Evolutionary conservation across 306 rosid genomes (phyloP).

Genomic region (Inga oerstediana): DNA sequence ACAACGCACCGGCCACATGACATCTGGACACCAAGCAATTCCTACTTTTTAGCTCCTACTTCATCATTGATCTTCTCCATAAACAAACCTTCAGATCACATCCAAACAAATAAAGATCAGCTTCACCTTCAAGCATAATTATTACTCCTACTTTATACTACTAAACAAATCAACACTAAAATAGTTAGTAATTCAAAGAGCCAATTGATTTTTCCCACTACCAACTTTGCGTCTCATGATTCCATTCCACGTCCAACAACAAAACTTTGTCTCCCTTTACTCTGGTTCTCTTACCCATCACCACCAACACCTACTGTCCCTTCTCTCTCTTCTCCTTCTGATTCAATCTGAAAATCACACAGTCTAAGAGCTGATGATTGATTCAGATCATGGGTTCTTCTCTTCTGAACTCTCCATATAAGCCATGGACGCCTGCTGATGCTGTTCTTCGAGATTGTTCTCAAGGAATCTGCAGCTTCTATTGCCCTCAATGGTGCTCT

Average conservation of each 20-base stretch:
- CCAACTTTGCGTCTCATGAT: not conserved
- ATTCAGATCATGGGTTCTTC: constrained; percentile 40
- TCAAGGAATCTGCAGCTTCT: constrained; percentile 69
- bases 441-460: constrained; percentile 59
- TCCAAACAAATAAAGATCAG: not conserved
- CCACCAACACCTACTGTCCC: constrained; percentile 1
- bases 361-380: not conserved
- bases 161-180: not conserved
- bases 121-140: not conserved
- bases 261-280: not conserved
- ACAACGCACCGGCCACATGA: not conserved
- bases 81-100: not conserved
- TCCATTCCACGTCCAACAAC: not conserved
- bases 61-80: not conserved
- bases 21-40: not conserved
- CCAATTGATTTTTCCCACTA: not conserved
- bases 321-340: not conserved
- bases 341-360: not conserved
- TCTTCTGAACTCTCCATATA: constrained; percentile 26
- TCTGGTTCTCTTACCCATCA: not conserved
- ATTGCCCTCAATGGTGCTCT: constrained; percentile 85
- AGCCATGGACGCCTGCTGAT: constrained; percentile 51
- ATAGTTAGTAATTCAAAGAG: not conserved
- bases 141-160: not conserved
- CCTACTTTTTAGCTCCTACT: not conserved